Evolutionary conservation across 2,329 filamentous ascomycete species (phyloP).

Genomic region (Beauveria sp.): DNA sequence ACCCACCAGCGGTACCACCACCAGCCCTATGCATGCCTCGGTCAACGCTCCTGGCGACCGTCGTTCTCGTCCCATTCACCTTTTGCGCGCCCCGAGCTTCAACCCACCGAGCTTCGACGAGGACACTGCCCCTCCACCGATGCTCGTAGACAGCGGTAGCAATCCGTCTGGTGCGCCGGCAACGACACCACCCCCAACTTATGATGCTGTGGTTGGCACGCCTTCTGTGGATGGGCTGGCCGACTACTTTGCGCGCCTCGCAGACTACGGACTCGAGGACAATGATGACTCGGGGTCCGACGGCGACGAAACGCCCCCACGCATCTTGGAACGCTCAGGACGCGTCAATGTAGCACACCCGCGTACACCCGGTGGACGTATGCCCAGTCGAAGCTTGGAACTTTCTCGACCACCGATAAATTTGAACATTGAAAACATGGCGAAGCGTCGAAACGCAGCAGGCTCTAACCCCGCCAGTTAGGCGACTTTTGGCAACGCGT

Average conservation of each 20-base stretch:
- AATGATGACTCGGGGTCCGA: conserved; percentile 34
- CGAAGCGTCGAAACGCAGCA: neutral
- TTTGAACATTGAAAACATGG: conserved; percentile 7
- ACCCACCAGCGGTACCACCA: conserved; percentile 18
- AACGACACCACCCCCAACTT: conserved; percentile 76
- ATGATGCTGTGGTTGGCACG: conserved; percentile 69
- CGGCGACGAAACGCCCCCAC: conserved; percentile 34
- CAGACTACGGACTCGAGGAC: conserved; percentile 54
- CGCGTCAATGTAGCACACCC: conserved; percentile 52
- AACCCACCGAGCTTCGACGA: conserved; percentile 84
- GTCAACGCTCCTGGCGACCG: conserved; percentile 19
- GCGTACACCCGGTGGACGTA: conserved; percentile 44
- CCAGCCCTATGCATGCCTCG: conserved; percentile 12
- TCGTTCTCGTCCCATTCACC: conserved; percentile 66
- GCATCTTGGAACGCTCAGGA: conserved; percentile 43
- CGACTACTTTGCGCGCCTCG: conserved; percentile 79
- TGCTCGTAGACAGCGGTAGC: conserved; percentile 18
- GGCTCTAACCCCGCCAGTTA: neutral
- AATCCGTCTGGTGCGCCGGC: conserved; percentile 26
- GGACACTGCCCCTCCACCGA: conserved; percentile 41
- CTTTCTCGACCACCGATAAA: conserved; percentile 32
- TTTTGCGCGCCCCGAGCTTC: conserved; percentile 76
- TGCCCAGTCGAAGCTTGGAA: conserved; percentile 51
- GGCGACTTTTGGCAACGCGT: too few species aligned
- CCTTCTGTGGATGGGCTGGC: conserved; percentile 62